Evolutionary conservation across 306 rosid species (phyloP), one percentile per base, ranked within the genome.

Genomic region (Hippophae rhamnoides): DNA sequence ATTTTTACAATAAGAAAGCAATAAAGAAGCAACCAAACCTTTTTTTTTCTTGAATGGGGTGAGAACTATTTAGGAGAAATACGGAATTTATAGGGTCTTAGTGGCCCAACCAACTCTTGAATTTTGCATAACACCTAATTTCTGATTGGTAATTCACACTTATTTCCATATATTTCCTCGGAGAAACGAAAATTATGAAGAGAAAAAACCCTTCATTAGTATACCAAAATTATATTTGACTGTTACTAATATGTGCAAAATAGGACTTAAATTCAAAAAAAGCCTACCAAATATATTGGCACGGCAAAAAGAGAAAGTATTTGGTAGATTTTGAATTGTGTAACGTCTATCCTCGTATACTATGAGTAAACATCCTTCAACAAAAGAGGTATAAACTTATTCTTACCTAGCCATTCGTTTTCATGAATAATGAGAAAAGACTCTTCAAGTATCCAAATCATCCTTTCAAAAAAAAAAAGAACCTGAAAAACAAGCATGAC

Each of bases 71-170:
- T 13, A n/a, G 69, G 62, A 53, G 23, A 53, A 31, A 47, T 9
- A 8, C 27, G 38, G 10, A 2, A 5, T 55, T 65, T 55, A 65
- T 55, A 38, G 69, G 62, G 61, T 53, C 18, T 44, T 8, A 26
- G 43, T 23, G 60, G 23, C 40, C 25, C 26, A 63, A 42, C 62
- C 62, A 55, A 54, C 47, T 43, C 31, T 10, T 1, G 26, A 64
- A 56, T 56, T 42, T 47, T 31, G 9, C 43, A 5, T 10, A 53
- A 54, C 45, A 13, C 47, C 48, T 9, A 47, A 9, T 46, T 25
- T 55, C 45, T 9, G 10, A 46, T 41, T 12, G 54, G 54, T 9
- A 10, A 10, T 61, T 38, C 46, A 10, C 54, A 55, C 31, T 45
- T 53, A 8, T 54, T 55, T 45, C 62, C 23, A 46, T 55, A 46